Conservation (phyloP, 176 grass and related monocot species). For the Oryza coarctata region DNA sequence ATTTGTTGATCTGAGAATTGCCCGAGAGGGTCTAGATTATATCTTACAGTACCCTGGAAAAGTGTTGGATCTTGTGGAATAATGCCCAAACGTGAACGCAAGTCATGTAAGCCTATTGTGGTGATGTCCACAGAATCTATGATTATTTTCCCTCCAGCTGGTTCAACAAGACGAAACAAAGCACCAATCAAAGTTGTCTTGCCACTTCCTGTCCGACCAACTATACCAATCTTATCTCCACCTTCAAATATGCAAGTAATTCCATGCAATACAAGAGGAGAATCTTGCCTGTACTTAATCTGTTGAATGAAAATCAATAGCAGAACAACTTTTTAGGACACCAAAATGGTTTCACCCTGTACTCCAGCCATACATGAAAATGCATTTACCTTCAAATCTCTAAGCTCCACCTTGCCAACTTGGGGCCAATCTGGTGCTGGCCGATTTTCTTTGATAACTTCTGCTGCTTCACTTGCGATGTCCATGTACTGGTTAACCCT, state of each 20-base stretch:
- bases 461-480: conserved; percentile 68
- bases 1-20: conserved; percentile 69
- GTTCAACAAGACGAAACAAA: conserved; percentile 89
- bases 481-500: conserved; percentile 90
- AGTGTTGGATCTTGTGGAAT: conserved; percentile 97
- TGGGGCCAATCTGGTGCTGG: conserved; percentile 69
- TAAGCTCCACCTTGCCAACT: conserved; percentile 66
- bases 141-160: conserved; percentile 70
- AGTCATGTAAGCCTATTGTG: conserved; percentile 73
- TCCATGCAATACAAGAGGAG: conserved; percentile 72
- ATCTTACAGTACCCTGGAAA: conserved; percentile 80
- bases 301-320: conserved; percentile 46
- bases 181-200: conserved; percentile 93
- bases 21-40: conserved; percentile 77
- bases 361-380: not conserved
- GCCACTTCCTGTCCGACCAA: conserved; percentile 89
- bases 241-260: conserved; percentile 85
- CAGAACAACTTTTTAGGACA: not conserved
- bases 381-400: conserved; percentile 72
- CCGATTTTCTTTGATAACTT: conserved; percentile 60
- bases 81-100: conserved; percentile 82
- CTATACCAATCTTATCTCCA: conserved; percentile 84
- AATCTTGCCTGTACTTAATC: conserved; percentile 76
- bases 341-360: not conserved
- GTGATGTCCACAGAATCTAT: conserved; percentile 68